phyloP scores from a whole-genome alignment of 164 flowering plant species.

The Stephania japonica region DNA sequence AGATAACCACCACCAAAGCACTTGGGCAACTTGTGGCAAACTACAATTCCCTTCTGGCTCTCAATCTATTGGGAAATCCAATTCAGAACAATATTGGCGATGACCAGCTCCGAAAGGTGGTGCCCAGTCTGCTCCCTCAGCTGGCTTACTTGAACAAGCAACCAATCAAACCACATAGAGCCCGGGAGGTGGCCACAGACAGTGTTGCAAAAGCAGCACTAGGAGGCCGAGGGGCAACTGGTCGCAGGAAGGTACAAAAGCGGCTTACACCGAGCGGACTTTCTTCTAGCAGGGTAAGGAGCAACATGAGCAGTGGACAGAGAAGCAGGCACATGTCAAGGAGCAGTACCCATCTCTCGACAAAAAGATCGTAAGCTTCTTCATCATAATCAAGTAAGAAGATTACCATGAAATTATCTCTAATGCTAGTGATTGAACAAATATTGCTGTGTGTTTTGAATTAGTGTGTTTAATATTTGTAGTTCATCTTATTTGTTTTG shows the following conservation, averaged over 20 bases:
- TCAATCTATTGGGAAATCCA: constrained; percentile 80
- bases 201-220: constrained; percentile 74
- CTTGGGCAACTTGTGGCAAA: constrained; percentile 89
- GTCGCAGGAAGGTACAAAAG: constrained; percentile 38
- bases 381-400: not conserved
- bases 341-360: constrained; percentile 17
- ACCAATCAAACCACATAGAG: constrained; percentile 64
- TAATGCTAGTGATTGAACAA: not conserved
- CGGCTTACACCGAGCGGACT: constrained; percentile 29
- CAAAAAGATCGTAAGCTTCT: not conserved
- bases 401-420: not conserved
- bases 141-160: constrained; percentile 81
- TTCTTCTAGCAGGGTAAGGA: constrained; percentile 28
- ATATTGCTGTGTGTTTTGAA: not conserved
- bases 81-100: constrained; percentile 69
- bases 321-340: constrained; percentile 38
- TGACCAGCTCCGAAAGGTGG: constrained; percentile 72
- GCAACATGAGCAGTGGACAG: constrained; percentile 23
- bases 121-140: constrained; percentile 71
- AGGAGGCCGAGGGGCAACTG: constrained; percentile 34
- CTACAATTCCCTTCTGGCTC: constrained; percentile 65
- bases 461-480: not conserved
- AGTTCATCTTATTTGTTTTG: not conserved
- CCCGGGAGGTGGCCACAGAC: constrained; percentile 53
- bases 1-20: constrained; percentile 76